phyloP scores from a whole-genome alignment of 129 eudicot genomes.

The Tagetes patula region DNA sequence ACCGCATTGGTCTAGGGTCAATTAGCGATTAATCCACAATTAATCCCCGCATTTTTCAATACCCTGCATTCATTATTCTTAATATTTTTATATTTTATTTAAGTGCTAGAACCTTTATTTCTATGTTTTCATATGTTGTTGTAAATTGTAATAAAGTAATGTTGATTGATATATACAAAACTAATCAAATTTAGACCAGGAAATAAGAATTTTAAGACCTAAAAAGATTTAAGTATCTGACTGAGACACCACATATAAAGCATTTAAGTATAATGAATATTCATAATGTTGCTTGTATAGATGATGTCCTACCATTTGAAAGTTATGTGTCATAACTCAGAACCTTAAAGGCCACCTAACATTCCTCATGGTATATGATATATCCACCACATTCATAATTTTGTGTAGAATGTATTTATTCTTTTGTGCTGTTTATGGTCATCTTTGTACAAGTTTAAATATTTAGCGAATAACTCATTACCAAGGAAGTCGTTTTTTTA shows the following conservation, averaged over 20 bases:
- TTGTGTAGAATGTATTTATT: conserved; percentile 3
- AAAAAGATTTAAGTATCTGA: conserved; percentile 25
- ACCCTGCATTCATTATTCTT: background rate
- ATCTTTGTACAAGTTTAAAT: conserved; percentile 15
- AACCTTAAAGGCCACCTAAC: conserved; percentile 10
- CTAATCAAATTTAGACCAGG: conserved; percentile 6
- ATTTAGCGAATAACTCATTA: background rate
- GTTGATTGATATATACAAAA: conserved; percentile 16
- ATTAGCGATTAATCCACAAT: too few species aligned
- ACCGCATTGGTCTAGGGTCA: too few species aligned
- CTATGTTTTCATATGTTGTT: background rate
- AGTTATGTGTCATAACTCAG: background rate
- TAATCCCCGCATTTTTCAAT: too few species aligned
- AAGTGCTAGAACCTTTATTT: conserved; percentile 18
- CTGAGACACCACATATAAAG: conserved; percentile 19
- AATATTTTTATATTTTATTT: background rate
- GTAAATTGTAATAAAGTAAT: conserved; percentile 11
- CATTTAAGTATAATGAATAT: background rate
- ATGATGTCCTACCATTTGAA: conserved; percentile 25
- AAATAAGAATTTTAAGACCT: conserved; percentile 7
- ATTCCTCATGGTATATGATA: conserved; percentile 9
- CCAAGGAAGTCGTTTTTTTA: background rate
- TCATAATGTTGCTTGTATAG: conserved; percentile 7
- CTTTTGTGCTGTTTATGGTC: conserved; percentile 15
- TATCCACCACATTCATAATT: background rate